Evolutionary conservation across 78 protist species (phyloP), one percentile per base, ranked within the genome.

Genomic region (Abeoforma whisleri): DNA sequence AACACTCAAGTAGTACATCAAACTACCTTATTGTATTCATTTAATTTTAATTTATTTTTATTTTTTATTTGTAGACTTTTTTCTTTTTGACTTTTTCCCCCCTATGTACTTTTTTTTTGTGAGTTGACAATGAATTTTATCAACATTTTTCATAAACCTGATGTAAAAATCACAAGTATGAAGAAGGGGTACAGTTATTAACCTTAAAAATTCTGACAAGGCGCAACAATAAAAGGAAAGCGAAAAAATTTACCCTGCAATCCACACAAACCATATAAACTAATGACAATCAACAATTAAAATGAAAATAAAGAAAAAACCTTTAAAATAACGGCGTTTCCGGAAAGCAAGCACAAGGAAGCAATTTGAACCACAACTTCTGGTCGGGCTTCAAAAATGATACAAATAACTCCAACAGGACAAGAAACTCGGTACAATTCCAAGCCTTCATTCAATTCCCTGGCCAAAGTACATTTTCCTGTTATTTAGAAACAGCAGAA

Each of bases 371-470:
- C 40, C 25, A 39, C 36, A 62, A n/a, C 68, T 22, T 90, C 93
- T 12, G 95, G 95, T 8, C 96, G 81, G 1, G 94, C 85, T 85
- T 93, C 96, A 81, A 93, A 93, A 35, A 93, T 91, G 80, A 93
- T 81, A 76, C 2, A 37, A n/a, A 93, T 69, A 33, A 92, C 95
- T 0, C 96, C 96, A 57, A 93, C 57, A 28, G 96, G 95, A 1
- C 1, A n/a, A 23, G 88, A 19, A 25, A 37, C 77, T 36, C 76
- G 89, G 68, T 84, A 2, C 76, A 91, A 86, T 28, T 31, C 84
- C 62, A 93, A 80, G 25, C 90, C 91, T 16, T 57, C 84, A 39
- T 2, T 62, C 12, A 91, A 71, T 37, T 57, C 62, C 40, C 62
- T 69, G 71, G 70, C 74, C 32, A 30, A n/a, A 37, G 0, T 0